Evolutionary conservation across 495 filamentous ascomycete species (phyloP).

Genomic region (Penicillium cosmopolitanum): DNA sequence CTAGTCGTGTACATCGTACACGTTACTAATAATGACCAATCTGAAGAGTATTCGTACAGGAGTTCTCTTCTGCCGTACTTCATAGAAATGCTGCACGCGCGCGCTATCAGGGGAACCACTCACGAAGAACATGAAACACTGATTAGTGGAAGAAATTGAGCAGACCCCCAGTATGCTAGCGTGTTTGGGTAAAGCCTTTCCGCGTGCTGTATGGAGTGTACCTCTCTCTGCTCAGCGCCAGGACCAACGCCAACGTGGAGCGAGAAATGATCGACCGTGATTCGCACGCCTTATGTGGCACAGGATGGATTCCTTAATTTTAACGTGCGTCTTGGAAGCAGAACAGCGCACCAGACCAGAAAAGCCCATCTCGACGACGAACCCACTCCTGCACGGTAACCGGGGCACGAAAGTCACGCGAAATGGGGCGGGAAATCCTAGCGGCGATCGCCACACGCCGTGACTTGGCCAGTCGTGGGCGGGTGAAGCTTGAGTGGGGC

Average conservation of each 20-base stretch:
- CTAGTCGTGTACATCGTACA: neutral
- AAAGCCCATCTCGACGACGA: constrained; percentile 1
- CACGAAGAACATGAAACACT: neutral
- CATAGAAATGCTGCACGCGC: neutral
- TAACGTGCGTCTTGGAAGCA: constrained; percentile 20
- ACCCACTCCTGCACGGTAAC: constrained; percentile 12
- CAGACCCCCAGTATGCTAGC: constrained; percentile 3
- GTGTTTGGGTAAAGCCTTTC: constrained; percentile 3
- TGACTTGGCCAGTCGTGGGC: constrained; percentile 1
- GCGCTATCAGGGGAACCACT: constrained; percentile 5
- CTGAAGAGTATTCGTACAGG: too few species aligned
- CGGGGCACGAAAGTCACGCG: constrained; percentile 7
- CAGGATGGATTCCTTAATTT: constrained; percentile 31
- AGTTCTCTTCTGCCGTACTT: too few species aligned
- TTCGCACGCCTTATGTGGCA: constrained; percentile 23
- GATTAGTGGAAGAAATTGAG: constrained; percentile 19
- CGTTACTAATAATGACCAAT: too few species aligned
- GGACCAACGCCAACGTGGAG: neutral
- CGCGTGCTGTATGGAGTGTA: neutral
- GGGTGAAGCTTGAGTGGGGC: constrained; percentile 17
- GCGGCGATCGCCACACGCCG: constrained; percentile 37
- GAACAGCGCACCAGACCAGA: neutral
- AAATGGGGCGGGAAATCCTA: constrained; percentile 38
- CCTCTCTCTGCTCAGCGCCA: neutral
- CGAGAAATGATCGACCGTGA: constrained; percentile 16